Conservation (phyloP, 306 rosid species). For the Vicia villosa region DNA sequence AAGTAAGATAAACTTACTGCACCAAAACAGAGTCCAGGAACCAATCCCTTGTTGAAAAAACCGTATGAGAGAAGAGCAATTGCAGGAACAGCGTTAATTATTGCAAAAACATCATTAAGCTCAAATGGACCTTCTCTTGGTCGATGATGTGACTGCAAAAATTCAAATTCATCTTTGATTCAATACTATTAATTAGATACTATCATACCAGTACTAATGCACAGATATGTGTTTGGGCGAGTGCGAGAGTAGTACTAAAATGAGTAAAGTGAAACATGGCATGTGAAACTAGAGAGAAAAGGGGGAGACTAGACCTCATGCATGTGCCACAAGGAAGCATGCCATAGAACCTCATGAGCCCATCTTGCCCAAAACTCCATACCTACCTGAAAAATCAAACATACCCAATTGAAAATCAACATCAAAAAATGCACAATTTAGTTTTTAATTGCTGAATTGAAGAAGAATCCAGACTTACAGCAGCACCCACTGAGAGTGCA, state of each 20-base stretch:
- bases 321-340: constrained; percentile 57
- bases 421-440: background rate
- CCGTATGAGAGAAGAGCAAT: constrained; percentile 84
- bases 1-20: constrained; percentile 62
- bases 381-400: constrained; percentile 47
- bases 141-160: constrained; percentile 84
- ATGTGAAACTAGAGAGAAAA: background rate
- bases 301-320: constrained; percentile 45
- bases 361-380: constrained; percentile 66
- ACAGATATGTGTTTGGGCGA: no score
- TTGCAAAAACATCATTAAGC: constrained; percentile 91
- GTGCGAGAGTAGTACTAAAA: no score
- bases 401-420: constrained; percentile 20
- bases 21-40: constrained; percentile 95
- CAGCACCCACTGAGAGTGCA: constrained; percentile 91
- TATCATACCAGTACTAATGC: no score
- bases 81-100: constrained; percentile 87
- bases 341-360: constrained; percentile 57
- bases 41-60: constrained; percentile 78
- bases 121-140: constrained; percentile 98
- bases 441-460: constrained; percentile 9
- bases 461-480: constrained; percentile 40
- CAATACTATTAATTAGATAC: background rate
- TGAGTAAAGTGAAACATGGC: background rate
- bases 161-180: constrained; percentile 23